phyloP scores from a whole-genome alignment of 148 eudicot genomes.

The Linanthus parryae region DNA sequence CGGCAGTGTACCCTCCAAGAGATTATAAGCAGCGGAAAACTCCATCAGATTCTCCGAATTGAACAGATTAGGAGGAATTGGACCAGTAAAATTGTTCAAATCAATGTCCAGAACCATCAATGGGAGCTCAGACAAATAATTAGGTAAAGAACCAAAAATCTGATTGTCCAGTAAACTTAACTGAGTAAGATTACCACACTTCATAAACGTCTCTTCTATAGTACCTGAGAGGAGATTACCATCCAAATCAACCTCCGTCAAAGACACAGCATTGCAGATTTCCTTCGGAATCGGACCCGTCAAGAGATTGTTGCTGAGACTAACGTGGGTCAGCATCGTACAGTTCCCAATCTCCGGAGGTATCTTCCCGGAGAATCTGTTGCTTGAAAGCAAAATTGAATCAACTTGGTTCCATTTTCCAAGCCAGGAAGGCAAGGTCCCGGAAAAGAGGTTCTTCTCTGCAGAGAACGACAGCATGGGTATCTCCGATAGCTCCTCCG shows the following conservation, averaged over 20 bases:
- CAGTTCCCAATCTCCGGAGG: slow-evolving; percentile 49
- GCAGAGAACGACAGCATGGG: slow-evolving; percentile 31
- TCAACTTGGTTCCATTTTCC: slow-evolving; percentile 38
- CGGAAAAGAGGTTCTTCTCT: slow-evolving; percentile 40
- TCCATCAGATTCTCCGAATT: slow-evolving; percentile 31
- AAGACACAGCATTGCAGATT: slow-evolving; percentile 29
- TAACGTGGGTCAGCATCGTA: slow-evolving; percentile 22
- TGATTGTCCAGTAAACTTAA: slow-evolving; percentile 32
- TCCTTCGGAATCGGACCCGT: slow-evolving; percentile 38
- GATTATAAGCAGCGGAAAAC: slow-evolving; percentile 40
- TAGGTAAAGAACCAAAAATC: slow-evolving; percentile 33
- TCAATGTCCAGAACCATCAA: slow-evolving; percentile 43
- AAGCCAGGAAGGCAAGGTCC: slow-evolving; percentile 39
- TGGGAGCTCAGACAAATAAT: slow-evolving; percentile 33
- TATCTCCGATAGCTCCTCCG: slow-evolving; percentile 29
- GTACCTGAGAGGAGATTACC: slow-evolving; percentile 29
- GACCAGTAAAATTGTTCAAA: slow-evolving; percentile 40
- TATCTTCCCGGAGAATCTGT: slow-evolving; percentile 35
- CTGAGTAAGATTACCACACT: slow-evolving; percentile 33
- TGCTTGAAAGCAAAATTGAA: slow-evolving; percentile 31
- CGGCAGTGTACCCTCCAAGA: slow-evolving; percentile 30
- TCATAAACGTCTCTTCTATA: slow-evolving; percentile 30
- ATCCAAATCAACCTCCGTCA: slow-evolving; percentile 35
- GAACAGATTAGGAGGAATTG: slow-evolving; percentile 35
- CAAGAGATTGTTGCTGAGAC: slow-evolving; percentile 34